phyloP scores from a whole-genome alignment of 108 stramenopile species.

The Bacterosira constricta region DNA sequence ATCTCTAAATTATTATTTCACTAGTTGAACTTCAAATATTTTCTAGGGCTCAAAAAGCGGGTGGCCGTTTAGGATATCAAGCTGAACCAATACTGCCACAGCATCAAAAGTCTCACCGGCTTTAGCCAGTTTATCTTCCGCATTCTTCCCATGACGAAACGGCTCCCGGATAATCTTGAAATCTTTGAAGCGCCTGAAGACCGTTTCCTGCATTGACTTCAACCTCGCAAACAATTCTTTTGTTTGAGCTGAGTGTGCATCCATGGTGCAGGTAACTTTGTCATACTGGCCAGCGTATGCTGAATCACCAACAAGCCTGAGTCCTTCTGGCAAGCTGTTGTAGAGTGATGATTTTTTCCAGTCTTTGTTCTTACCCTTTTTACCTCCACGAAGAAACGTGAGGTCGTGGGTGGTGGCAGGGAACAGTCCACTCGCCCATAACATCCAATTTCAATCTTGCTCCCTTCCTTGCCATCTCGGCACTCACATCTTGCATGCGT shows the following conservation, averaged over 20 bases:
- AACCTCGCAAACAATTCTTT: conserved; percentile 3
- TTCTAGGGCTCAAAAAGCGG: no score
- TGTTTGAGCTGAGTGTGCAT: background rate
- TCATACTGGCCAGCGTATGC: background rate
- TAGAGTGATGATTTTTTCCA: conserved; percentile 3
- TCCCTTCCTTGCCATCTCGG: no score
- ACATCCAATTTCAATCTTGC: no score
- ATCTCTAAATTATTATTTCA: no score
- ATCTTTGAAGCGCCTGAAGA: background rate
- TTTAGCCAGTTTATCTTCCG: conserved; percentile 1
- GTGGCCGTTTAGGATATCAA: background rate
- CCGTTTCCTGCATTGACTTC: conserved; percentile 4
- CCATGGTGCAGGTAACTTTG: background rate
- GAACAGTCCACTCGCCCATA: background rate
- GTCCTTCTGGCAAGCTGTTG: background rate
- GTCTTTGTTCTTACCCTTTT: background rate
- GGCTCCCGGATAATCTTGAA: background rate
- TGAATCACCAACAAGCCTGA: background rate
- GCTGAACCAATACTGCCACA: background rate
- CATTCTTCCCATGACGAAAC: background rate
- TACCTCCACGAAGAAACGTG: background rate
- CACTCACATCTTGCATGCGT: no score
- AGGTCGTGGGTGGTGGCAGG: conserved; percentile 6
- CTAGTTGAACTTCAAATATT: no score
- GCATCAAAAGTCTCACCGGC: background rate